These are phyloP conservation scores for Acrasis kona DNA, from an alignment of 78 protist species.

Conservation along the genomic window DNA sequence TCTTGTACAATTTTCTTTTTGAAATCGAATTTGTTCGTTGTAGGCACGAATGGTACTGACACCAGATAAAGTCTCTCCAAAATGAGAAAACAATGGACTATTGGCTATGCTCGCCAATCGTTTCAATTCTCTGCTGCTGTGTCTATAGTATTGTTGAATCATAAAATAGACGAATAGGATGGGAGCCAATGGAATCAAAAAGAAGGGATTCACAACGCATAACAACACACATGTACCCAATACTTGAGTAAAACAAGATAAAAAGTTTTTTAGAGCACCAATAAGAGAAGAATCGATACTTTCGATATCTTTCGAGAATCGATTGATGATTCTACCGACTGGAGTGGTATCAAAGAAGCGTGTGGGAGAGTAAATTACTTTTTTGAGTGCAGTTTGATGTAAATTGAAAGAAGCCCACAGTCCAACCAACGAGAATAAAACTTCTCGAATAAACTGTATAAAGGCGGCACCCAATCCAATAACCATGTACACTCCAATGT, in stretches of 20 bases:
- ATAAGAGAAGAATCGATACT: constrained; percentile 10
- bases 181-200: constrained; percentile 7
- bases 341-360: constrained; percentile 33
- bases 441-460: neutral
- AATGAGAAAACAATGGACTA: constrained; percentile 41
- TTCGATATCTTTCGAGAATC: constrained; percentile 35
- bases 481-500: neutral
- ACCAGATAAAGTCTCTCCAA: constrained; percentile 45
- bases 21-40: neutral
- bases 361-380: constrained; percentile 20
- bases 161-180: constrained; percentile 8
- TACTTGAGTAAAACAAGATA: neutral
- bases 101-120: constrained; percentile 5
- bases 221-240: constrained; percentile 21
- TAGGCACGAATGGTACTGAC: constrained; percentile 24
- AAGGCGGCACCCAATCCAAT: neutral
- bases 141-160: neutral
- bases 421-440: neutral
- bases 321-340: constrained; percentile 16
- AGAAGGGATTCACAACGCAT: constrained; percentile 11
- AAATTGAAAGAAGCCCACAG: neutral
- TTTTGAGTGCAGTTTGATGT: neutral
- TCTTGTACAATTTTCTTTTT: neutral
- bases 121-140: neutral
- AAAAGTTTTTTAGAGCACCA: neutral